Conservation (phyloP, 2,329 filamentous ascomycete genomes). For the Fusarium sulawesiense region DNA sequence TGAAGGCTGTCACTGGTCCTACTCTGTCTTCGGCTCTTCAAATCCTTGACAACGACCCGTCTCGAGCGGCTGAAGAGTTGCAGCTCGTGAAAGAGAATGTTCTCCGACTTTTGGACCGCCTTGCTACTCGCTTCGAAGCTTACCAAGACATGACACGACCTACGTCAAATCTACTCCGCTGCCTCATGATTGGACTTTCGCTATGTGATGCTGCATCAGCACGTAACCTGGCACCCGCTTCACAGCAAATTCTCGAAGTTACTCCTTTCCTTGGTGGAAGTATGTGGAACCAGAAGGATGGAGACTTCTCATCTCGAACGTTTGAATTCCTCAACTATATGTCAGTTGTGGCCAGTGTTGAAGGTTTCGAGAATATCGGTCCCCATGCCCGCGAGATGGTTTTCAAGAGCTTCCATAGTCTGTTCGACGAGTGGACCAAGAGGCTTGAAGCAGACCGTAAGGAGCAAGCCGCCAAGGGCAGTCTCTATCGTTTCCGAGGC, state of each 20-base stretch:
- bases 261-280: conserved; percentile 69
- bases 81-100: conserved; percentile 67
- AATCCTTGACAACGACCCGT: conserved; percentile 39
- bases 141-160: conserved; percentile 89
- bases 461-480: conserved; percentile 77
- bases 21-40: conserved; percentile 54
- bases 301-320: conserved; percentile 40
- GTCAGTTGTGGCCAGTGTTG: conserved; percentile 55
- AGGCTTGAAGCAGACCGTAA: conserved; percentile 81
- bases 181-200: conserved; percentile 79
- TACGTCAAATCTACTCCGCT: conserved; percentile 81
- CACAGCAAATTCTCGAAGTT: conserved; percentile 55
- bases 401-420: conserved; percentile 74
- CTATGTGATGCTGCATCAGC: conserved; percentile 62
- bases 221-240: conserved; percentile 54
- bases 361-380: conserved; percentile 58
- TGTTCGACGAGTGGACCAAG: conserved; percentile 84
- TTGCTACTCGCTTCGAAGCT: conserved; percentile 76
- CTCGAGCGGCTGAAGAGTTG: conserved; percentile 53
- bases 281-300: conserved; percentile 45
- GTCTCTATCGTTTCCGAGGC: conserved; percentile 86
- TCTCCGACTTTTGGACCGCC: conserved; percentile 74
- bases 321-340: conserved; percentile 59
- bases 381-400: conserved; percentile 63
- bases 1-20: conserved; percentile 70